These are phyloP conservation scores for Trichoderma sp. DNA, from an alignment of 2,329 filamentous ascomycete genomes.

Conservation along the genomic window DNA sequence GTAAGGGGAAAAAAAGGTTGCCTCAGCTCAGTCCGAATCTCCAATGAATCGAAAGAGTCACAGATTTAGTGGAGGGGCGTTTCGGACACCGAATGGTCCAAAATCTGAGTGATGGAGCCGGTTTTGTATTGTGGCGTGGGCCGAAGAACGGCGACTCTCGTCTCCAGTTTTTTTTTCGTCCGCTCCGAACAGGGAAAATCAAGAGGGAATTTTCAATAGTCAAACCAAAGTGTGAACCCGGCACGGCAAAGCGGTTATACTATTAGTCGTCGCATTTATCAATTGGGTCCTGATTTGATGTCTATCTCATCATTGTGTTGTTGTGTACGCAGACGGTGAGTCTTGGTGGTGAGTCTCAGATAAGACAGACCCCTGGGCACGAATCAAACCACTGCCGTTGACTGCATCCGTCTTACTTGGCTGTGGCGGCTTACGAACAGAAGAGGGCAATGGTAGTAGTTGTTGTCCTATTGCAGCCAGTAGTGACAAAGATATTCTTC, in stretches of 20 bases:
- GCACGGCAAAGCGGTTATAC: neutral
- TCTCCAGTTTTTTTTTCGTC: neutral
- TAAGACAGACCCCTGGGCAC: neutral
- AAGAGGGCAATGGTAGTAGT: neutral
- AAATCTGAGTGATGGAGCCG: neutral
- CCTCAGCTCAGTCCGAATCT: conserved; percentile 1
- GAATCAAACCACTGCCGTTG: neutral
- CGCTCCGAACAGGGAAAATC: neutral
- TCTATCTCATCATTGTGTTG: neutral
- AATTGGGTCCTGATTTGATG: neutral
- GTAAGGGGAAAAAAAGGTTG: neutral
- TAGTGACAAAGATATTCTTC: neutral
- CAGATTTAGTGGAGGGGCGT: conserved; percentile 1
- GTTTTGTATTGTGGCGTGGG: neutral
- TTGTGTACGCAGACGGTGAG: no score
- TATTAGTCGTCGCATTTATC: neutral
- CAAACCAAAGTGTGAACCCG: neutral
- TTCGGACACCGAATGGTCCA: neutral
- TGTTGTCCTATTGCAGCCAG: neutral
- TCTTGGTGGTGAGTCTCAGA: neutral
- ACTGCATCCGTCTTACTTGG: neutral
- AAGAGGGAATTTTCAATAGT: neutral
- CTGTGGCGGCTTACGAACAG: neutral
- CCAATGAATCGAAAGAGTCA: neutral
- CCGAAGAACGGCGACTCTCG: neutral